A percentile compares a stretch with the other conserved stretches of the same genome.
These are phyloP conservation scores for Cymbopogon citratus DNA, from an alignment of 176 grass and related monocot genomes.

Conservation along the genomic window DNA sequence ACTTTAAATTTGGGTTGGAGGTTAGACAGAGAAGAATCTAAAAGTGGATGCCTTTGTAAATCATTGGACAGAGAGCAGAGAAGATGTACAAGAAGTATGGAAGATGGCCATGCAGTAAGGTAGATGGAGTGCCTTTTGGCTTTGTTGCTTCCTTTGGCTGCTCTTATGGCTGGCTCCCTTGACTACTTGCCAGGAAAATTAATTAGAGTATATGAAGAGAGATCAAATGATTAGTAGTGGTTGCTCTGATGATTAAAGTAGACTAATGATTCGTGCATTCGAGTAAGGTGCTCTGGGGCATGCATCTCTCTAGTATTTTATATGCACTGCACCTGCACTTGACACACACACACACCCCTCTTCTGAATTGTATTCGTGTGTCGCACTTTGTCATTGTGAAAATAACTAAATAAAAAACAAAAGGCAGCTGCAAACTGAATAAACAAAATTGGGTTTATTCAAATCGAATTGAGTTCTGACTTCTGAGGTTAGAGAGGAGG, in stretches of 20 bases:
- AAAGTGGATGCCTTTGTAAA: not conserved
- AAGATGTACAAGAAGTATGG: not conserved
- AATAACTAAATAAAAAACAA: not conserved
- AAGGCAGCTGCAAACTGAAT: not conserved
- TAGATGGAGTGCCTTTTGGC: not conserved
- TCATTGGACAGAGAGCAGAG: not conserved
- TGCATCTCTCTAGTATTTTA: conserved; percentile 12
- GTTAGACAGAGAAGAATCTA: conserved; percentile 16
- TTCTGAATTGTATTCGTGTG: not conserved
- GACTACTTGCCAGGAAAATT: conserved; percentile 13
- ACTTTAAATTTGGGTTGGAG: not conserved
- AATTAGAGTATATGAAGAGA: not conserved
- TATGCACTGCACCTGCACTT: not conserved
- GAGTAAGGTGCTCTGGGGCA: not conserved
- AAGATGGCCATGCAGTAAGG: not conserved
- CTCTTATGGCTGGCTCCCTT: conserved; percentile 24
- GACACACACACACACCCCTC: not conserved
- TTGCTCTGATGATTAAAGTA: not conserved
- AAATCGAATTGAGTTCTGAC: too few relatives aligned
- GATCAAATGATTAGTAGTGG: conserved; percentile 23
- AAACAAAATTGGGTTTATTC: too few relatives aligned
- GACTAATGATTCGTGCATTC: not conserved
- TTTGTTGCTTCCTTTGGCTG: conserved; percentile 16
- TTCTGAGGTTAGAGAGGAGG: not conserved
- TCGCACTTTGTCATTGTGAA: not conserved